phyloP scores from a whole-genome alignment of 1,284 basidiomycete species.

The Sporisorium graminicola region DNA sequence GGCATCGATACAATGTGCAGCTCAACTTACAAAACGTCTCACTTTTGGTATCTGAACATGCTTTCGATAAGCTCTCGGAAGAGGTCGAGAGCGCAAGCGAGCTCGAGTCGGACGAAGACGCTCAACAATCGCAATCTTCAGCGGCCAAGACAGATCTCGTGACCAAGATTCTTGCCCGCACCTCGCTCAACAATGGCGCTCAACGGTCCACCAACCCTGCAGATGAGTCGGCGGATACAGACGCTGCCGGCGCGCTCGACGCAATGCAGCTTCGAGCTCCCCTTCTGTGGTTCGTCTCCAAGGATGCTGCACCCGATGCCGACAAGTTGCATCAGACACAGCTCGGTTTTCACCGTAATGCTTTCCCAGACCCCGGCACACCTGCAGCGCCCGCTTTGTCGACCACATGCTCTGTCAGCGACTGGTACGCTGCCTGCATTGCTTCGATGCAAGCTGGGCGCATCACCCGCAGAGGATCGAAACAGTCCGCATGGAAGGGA shows the following conservation, averaged over 20 bases:
- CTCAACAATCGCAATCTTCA: conserved; percentile 10
- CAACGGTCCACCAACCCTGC: background rate
- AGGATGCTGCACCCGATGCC: conserved; percentile 71
- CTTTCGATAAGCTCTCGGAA: conserved; percentile 53
- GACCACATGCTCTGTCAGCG: conserved; percentile 7
- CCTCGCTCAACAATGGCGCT: conserved; percentile 19
- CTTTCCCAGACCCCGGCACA: conserved; percentile 74
- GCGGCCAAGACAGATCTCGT: conserved; percentile 50
- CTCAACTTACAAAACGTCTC: conserved; percentile 37
- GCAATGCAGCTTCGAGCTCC: conserved; percentile 73
- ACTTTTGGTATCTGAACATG: conserved; percentile 33
- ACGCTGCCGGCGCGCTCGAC: conserved; percentile 73
- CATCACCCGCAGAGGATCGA: conserved; percentile 48
- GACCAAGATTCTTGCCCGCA: conserved; percentile 51
- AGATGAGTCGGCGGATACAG: conserved; percentile 30
- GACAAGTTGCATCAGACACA: conserved; percentile 77
- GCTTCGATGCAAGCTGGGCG: conserved; percentile 70
- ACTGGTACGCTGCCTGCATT: conserved; percentile 70
- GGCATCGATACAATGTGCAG: conserved; percentile 98
- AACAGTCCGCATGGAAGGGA: conserved; percentile 51
- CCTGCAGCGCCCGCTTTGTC: conserved; percentile 52
- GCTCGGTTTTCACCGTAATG: conserved; percentile 84
- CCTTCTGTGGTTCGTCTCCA: conserved; percentile 87
- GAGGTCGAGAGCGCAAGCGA: conserved; percentile 50
- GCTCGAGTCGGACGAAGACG: conserved; percentile 42